Base-by-base conservation (phyloP, 495 filamentous ascomycete species). In the Xylaria telfairii region DNA sequence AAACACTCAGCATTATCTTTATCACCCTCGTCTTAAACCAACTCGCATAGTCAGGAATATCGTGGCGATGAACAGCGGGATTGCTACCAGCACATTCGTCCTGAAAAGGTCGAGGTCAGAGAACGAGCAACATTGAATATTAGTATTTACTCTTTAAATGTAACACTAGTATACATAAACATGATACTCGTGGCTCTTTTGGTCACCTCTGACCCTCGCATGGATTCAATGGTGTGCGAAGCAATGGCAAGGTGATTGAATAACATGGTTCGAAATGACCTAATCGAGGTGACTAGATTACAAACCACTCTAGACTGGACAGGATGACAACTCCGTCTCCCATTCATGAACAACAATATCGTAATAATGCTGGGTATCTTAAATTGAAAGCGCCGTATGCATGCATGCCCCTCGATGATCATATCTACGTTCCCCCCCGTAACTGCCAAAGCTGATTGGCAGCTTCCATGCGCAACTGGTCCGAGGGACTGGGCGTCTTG, bases 401-500 rank as follows among this genome's bases (percentile, higher is more conserved):
- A 67, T 67, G n/a, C 26, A 19, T 46, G 17, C 62, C 42, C 44
- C 62, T 32, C 15, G 9, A 30, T n/a, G 19, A 57, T 32, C 19
- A 54, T 24, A 39, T 34, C 39, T 65, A 57, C 41, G 8, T 32
- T 12, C 39, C 21, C 49, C 62, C 73, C 19, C 39, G 64, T 70
- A 51, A 32, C 70, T 44, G 73, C 71, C 37, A 77, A 32, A 46
- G 71, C 69, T 71, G 76, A 67, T 47, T 65, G 42, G 73, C 75
- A n/a, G 73, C 68, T 53, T 78, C 76, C 76, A 72, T 74, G 41
- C 73, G 73, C 15, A 78, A 65, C 44, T 78, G 76, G 26, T 75
- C 76, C 46, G 76, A 77, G 32, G 76, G 76, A 59, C 76, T 78
- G 4, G 76, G 76, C 6, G 75, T 73, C 24, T 77, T 78, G 28